Conservation (phyloP, 2,329 filamentous ascomycete genomes). For the Curvularia lunata region DNA sequence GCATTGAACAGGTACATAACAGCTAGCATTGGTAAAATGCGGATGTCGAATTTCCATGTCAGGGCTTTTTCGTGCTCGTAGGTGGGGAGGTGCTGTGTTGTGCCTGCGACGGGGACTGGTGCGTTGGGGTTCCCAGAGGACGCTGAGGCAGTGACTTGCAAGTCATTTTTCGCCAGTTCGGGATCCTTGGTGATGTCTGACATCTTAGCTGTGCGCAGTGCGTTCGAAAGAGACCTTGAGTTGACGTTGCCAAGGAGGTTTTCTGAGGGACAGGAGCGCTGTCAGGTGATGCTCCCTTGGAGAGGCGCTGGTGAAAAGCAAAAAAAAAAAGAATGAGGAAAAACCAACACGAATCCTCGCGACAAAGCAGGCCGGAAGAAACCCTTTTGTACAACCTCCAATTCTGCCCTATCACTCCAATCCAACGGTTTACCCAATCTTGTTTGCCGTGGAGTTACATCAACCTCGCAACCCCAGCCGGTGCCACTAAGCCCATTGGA, state of each 20-base stretch:
- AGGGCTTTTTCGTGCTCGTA: conserved; percentile 51
- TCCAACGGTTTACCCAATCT: conserved; percentile 7
- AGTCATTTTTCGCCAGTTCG: conserved; percentile 38
- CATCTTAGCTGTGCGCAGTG: conserved; percentile 24
- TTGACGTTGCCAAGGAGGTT: neutral
- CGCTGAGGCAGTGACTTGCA: conserved; percentile 37
- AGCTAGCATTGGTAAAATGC: conserved; percentile 63
- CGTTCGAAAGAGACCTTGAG: neutral
- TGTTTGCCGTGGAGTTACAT: conserved; percentile 27
- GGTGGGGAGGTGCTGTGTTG: conserved; percentile 42
- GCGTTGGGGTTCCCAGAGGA: conserved; percentile 29
- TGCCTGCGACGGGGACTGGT: conserved; percentile 36
- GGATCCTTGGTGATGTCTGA: conserved; percentile 30
- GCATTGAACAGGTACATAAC: conserved; percentile 66
- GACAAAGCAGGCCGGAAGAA: neutral
- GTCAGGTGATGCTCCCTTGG: neutral
- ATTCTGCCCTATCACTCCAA: neutral
- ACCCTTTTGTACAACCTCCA: conserved; percentile 17
- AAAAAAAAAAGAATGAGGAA: neutral
- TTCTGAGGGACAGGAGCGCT: neutral
- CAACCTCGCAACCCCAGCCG: neutral
- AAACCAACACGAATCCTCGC: neutral
- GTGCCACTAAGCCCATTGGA: neutral
- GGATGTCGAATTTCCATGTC: conserved; percentile 62
- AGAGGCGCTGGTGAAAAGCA: neutral